These are phyloP conservation scores for Pseudogymnoascus pannorum DNA, from an alignment of 2,329 filamentous ascomycete species.

Conservation along the genomic window DNA sequence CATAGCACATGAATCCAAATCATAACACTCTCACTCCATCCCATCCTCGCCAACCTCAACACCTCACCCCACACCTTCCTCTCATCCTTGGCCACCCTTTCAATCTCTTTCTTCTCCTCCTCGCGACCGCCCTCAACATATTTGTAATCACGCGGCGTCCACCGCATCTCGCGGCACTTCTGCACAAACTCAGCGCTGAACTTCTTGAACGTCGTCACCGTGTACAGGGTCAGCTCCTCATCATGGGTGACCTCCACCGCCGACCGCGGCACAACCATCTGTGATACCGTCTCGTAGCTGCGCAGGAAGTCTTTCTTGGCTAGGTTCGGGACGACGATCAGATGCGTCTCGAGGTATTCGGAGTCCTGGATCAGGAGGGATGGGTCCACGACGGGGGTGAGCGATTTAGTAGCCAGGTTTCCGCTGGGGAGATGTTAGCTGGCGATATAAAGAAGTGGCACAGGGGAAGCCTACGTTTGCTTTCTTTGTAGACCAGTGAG, in stretches of 20 bases:
- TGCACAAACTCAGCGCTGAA: slow-evolving; percentile 78
- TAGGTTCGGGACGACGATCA: slow-evolving; percentile 77
- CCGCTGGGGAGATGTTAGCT: slow-evolving; percentile 47
- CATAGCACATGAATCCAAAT: slow-evolving; percentile 90
- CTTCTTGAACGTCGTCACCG: slow-evolving; percentile 92
- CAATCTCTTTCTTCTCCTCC: slow-evolving; percentile 80
- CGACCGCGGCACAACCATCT: slow-evolving; percentile 91
- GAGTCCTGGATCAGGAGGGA: slow-evolving; percentile 76
- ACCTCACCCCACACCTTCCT: slow-evolving; percentile 90
- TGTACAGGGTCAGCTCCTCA: slow-evolving; percentile 81
- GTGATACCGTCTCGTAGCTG: slow-evolving; percentile 78
- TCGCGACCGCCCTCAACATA: slow-evolving; percentile 85
- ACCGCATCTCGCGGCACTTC: slow-evolving; percentile 87
- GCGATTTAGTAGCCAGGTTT: slow-evolving; percentile 88
- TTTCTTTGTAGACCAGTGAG: slow-evolving; percentile 75
- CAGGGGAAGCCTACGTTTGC: slow-evolving; percentile 59
- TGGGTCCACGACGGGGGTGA: slow-evolving; percentile 82
- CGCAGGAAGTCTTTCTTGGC: slow-evolving; percentile 81
- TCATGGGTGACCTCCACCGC: slow-evolving; percentile 74
- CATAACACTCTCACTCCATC: slow-evolving; percentile 94
- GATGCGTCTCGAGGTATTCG: slow-evolving; percentile 93
- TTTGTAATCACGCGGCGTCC: slow-evolving; percentile 91
- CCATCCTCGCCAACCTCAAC: slow-evolving; percentile 76
- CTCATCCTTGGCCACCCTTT: slow-evolving; percentile 75
- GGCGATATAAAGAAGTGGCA: slow-evolving; percentile 13